phyloP scores from a whole-genome alignment of 2,329 filamentous ascomycete genomes.

The Xylaria arbuscula region DNA sequence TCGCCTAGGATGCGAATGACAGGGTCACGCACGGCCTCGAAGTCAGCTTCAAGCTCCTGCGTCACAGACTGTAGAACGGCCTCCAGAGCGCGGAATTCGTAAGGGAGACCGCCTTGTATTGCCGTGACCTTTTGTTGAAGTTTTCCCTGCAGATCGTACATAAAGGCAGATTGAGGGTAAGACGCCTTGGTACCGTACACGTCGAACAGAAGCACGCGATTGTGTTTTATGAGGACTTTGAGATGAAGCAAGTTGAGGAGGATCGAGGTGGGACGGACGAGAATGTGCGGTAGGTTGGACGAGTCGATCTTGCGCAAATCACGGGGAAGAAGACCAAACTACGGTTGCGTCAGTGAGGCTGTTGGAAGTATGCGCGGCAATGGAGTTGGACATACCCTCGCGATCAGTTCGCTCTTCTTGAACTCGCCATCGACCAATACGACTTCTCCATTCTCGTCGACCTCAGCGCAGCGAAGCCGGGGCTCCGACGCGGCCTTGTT shows the following conservation, averaged over 20 bases:
- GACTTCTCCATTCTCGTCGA: constrained; percentile 91
- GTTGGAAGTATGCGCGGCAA: background rate
- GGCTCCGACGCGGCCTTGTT: constrained; percentile 85
- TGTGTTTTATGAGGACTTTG: constrained; percentile 92
- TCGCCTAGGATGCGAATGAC: constrained; percentile 89
- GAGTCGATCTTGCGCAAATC: constrained; percentile 98
- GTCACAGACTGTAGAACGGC: constrained; percentile 95
- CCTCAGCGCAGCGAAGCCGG: constrained; percentile 90
- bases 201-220: constrained; percentile 94
- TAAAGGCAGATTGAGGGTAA: constrained; percentile 95
- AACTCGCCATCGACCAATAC: constrained; percentile 95
- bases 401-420: constrained; percentile 96
- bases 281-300: constrained; percentile 92
- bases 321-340: constrained; percentile 92
- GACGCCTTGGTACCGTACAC: constrained; percentile 94
- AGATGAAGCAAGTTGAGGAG: constrained; percentile 96
- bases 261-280: constrained; percentile 92
- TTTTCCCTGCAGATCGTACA: constrained; percentile 96
- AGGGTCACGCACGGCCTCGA: constrained; percentile 91
- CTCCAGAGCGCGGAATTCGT: constrained; percentile 96
- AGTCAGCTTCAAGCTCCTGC: constrained; percentile 90
- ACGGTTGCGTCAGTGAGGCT: constrained; percentile 34
- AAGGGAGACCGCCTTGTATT: constrained; percentile 77
- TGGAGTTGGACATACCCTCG: constrained; percentile 72
- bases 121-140: constrained; percentile 79